Evolutionary conservation across 2,329 filamentous ascomycete genomes (phyloP).

Genomic region (Talaromyces piceae): DNA sequence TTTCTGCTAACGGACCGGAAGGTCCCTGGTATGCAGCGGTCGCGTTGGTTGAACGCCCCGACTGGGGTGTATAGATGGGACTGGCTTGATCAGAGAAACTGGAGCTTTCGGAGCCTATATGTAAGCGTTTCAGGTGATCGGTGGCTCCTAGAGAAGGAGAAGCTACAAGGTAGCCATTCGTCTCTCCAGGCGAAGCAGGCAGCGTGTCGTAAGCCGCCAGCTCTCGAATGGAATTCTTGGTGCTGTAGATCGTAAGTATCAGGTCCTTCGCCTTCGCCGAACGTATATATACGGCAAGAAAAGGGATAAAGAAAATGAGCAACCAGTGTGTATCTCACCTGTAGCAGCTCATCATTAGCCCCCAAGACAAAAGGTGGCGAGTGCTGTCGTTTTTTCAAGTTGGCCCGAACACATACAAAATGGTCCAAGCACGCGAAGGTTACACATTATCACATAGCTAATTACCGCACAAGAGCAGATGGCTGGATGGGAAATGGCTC

Average conservation of each 20-base stretch:
- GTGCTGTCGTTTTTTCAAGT: neutral
- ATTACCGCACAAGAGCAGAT: neutral
- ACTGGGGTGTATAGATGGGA: neutral
- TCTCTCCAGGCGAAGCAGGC: neutral
- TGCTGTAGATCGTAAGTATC: no score
- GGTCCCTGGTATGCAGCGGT: neutral
- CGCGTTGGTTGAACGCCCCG: neutral
- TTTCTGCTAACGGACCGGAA: neutral
- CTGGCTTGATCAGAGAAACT: neutral
- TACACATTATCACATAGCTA: neutral
- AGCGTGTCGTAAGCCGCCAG: no score
- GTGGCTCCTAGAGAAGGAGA: neutral
- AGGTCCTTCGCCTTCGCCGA: no score
- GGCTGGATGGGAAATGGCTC: neutral
- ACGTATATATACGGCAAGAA: no score
- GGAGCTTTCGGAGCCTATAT: neutral
- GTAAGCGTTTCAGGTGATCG: neutral
- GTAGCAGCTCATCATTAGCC: neutral
- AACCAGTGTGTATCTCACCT: neutral
- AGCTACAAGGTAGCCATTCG: neutral
- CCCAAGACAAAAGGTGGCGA: neutral
- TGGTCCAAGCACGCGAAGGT: neutral
- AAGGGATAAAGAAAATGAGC: neutral
- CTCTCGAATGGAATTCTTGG: no score
- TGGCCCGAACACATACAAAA: neutral